Evolutionary conservation across 345 rosid species (phyloP).

Genomic region (Clausena lansium): DNA sequence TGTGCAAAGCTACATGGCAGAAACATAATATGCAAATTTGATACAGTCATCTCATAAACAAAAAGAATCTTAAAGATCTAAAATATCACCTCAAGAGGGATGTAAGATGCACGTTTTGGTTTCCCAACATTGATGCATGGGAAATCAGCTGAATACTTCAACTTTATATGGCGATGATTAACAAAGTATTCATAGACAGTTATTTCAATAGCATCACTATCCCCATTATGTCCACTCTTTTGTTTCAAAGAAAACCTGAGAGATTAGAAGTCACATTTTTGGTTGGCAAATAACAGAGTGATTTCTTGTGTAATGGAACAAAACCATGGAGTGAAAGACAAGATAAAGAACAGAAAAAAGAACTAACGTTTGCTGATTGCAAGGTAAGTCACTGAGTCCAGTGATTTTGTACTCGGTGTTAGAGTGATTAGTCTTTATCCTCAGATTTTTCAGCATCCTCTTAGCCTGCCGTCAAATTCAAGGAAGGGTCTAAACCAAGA

Average conservation of each 20-base stretch:
- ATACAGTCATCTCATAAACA: background rate
- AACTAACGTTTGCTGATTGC: constrained; percentile 21
- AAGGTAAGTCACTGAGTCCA: constrained; percentile 21
- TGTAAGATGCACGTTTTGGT: constrained; percentile 64
- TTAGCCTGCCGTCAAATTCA: constrained; percentile 25
- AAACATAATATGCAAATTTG: background rate
- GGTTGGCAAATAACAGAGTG: background rate
- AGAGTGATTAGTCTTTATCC: constrained; percentile 21
- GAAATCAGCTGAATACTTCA: constrained; percentile 28
- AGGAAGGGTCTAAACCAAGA: background rate
- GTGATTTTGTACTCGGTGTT: constrained; percentile 26
- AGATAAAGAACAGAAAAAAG: background rate
- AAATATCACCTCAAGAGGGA: constrained; percentile 50
- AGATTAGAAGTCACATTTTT: background rate
- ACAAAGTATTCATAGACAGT: constrained; percentile 10
- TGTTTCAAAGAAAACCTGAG: constrained; percentile 14
- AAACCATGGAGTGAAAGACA: background rate
- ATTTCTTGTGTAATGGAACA: background rate
- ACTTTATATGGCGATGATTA: background rate
- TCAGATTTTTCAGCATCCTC: constrained; percentile 28
- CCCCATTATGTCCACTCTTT: background rate
- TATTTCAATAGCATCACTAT: constrained; percentile 6
- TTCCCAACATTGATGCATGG: constrained; percentile 84
- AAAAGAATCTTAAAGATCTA: background rate
- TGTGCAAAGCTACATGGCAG: constrained; percentile 23